Conservation (phyloP, 2,329 filamentous ascomycete genomes). For the Chrysoporthe cubensis region DNA sequence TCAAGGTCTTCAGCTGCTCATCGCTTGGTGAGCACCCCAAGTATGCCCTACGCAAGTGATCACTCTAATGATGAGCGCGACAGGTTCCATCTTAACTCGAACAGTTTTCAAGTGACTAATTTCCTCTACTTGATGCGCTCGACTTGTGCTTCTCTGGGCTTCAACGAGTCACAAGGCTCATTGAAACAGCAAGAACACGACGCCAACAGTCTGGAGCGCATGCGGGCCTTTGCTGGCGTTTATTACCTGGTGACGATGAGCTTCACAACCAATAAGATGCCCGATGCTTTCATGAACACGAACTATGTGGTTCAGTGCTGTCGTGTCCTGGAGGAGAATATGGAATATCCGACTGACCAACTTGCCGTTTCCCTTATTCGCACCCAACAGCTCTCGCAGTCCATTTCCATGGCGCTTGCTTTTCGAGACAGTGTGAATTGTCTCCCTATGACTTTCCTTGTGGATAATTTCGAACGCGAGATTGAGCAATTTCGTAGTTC, state of each 20-base stretch:
- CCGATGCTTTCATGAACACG: constrained; percentile 53
- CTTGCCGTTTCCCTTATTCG: constrained; percentile 51
- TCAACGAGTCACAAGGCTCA: constrained; percentile 37
- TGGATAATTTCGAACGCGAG: constrained; percentile 50
- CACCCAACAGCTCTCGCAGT: constrained; percentile 53
- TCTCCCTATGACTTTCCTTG: constrained; percentile 45
- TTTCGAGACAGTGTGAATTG: constrained; percentile 34
- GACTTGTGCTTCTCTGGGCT: constrained; percentile 48
- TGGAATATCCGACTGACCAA: constrained; percentile 49
- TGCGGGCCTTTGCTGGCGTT: constrained; percentile 53
- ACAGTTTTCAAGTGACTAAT: constrained; percentile 54
- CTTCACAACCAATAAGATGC: constrained; percentile 46
- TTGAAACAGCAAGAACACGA: constrained; percentile 32
- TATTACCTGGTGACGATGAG: constrained; percentile 55
- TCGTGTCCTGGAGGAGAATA: constrained; percentile 45
- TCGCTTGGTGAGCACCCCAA: constrained; percentile 47
- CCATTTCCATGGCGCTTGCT: constrained; percentile 47
- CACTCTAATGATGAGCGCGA: background rate
- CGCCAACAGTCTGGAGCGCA: constrained; percentile 43
- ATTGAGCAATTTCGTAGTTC: constrained; percentile 44
- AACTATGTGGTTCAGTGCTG: constrained; percentile 49
- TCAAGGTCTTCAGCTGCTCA: constrained; percentile 49
- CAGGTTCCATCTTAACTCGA: constrained; percentile 53
- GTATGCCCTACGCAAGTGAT: background rate
- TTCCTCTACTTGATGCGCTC: constrained; percentile 53